Evolutionary conservation across 1,139 yeast genomes (phyloP).

Genomic region (Debaryomyces coudertii): DNA sequence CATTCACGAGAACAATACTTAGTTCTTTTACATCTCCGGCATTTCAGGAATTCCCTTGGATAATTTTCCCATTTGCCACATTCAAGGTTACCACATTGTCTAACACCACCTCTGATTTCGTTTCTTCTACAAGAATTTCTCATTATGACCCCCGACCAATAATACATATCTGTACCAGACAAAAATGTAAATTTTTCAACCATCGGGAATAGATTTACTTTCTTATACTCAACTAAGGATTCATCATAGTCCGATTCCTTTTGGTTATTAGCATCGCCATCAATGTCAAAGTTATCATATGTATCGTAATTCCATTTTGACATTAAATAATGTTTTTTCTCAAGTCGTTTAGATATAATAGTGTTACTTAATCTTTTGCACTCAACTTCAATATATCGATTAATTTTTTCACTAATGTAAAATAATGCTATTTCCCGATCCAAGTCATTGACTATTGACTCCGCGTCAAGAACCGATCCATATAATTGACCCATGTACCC

Average conservation of each 20-base stretch:
- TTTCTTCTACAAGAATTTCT: conserved; percentile 92
- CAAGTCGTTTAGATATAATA: conserved; percentile 37
- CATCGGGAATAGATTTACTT: conserved; percentile 78
- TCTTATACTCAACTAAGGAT: conserved; percentile 53
- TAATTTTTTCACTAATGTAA: conserved; percentile 37
- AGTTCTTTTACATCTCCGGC: conserved; percentile 91
- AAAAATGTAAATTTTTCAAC: conserved; percentile 89
- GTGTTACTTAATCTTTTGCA: conserved; percentile 35
- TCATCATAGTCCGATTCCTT: conserved; percentile 48
- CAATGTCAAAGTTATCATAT: conserved; percentile 58
- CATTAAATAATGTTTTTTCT: conserved; percentile 35
- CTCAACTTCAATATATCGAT: conserved; percentile 37
- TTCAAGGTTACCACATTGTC: conserved; percentile 91
- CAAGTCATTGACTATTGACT: conserved; percentile 36
- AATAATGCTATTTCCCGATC: conserved; percentile 48
- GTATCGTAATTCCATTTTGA: conserved; percentile 58
- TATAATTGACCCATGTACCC: conserved; percentile 29
- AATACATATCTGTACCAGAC: conserved; percentile 74
- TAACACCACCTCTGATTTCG: conserved; percentile 82
- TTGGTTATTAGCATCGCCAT: conserved; percentile 47
- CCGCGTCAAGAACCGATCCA: conserved; percentile 40
- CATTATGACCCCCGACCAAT: conserved; percentile 98
- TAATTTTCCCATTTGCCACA: conserved; percentile 96
- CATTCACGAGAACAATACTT: conserved; percentile 93
- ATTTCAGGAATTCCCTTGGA: conserved; percentile 92